Base-by-base conservation (phyloP, 106 monocot genomes). In the Phalaenopsis aphrodite region DNA sequence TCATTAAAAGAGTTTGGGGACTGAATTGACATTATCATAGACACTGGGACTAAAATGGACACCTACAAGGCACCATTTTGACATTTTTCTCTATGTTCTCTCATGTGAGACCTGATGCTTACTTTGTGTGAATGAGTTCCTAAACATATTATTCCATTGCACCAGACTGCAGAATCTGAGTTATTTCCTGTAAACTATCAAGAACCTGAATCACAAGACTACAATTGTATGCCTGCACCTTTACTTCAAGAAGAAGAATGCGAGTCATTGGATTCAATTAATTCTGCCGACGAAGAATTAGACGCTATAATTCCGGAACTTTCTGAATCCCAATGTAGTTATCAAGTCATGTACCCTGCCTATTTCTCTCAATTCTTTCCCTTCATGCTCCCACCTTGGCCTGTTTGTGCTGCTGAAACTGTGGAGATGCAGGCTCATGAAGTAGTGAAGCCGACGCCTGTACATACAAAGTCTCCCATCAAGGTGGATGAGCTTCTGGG, bases 401-500 rank as follows among this genome's bases (percentile, higher is more conserved):
- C 82, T n/a, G 83, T 64, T 3, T 75, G 45, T 45, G 36, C 37
- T 7, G 55, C 73, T 49, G 81, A 48, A 41, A 46, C 76, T 38
- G 43, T 21, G 3, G 81, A 72, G 77, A 11, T 72, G 42, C 42
- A 81, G 72, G 8, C 30, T n/a, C 89, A 86, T 78, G 86, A 83
- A 72, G 77, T 89, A 17, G 72, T 89, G 19, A 86, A 84, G 79
- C 89, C 89, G 64, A 89, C 81, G 14, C 78, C 89, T 3, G 58
- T 89, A 6, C 87, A 87, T 78, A 80, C 85, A 8, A 89, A 83
- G 37, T 36, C 77, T 38, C 91, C 88, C 5, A 82, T 88, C 17
- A 83, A 88, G 42, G 83, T 86, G 14, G 86, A 84, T 61, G 86
- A 88, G 79, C 88, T 91, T 21, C 76, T 88, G 48, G 88, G 84